Conservation (phyloP, 2,329 filamentous ascomycete species). For the Penicillium freii region DNA sequence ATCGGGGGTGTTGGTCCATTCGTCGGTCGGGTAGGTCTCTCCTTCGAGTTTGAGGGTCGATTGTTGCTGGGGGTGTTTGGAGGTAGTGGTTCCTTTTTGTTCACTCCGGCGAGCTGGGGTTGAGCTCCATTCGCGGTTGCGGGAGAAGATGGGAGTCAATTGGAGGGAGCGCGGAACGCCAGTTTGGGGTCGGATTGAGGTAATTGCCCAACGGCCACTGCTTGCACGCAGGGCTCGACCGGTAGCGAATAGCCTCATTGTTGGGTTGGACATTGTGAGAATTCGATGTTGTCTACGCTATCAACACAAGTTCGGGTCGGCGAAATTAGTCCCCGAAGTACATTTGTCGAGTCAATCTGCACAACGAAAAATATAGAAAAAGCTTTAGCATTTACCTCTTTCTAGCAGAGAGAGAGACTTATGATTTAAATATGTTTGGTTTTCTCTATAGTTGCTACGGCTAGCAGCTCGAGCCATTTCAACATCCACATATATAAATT, state of each 20-base stretch:
- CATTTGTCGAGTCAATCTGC: not conserved
- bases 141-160: slow-evolving; percentile 14
- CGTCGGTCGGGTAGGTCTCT: slow-evolving; percentile 64
- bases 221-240: slow-evolving; percentile 40
- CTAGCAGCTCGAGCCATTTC: not conserved
- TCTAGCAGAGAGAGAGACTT: not conserved
- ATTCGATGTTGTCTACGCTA: slow-evolving; percentile 3
- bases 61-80: slow-evolving; percentile 4
- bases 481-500: not conserved
- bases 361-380: not conserved
- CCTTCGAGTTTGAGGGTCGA: slow-evolving; percentile 58
- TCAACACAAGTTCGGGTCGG: slow-evolving; percentile 24
- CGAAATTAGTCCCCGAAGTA: slow-evolving; percentile 27
- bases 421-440: too few relatives aligned
- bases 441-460: not conserved
- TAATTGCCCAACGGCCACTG: slow-evolving; percentile 36
- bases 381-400: not conserved
- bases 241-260: slow-evolving; percentile 42
- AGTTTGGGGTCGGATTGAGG: slow-evolving; percentile 23
- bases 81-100: slow-evolving; percentile 11
- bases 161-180: slow-evolving; percentile 22
- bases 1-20: slow-evolving; percentile 79
- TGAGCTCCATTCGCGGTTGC: slow-evolving; percentile 33
- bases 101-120: slow-evolving; percentile 28
- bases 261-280: slow-evolving; percentile 2